A percentile compares a stretch with the other conserved stretches of the same genome.
Conservation (phyloP, 2,329 filamentous ascomycete species). For the Incumbomyces delicatus region DNA sequence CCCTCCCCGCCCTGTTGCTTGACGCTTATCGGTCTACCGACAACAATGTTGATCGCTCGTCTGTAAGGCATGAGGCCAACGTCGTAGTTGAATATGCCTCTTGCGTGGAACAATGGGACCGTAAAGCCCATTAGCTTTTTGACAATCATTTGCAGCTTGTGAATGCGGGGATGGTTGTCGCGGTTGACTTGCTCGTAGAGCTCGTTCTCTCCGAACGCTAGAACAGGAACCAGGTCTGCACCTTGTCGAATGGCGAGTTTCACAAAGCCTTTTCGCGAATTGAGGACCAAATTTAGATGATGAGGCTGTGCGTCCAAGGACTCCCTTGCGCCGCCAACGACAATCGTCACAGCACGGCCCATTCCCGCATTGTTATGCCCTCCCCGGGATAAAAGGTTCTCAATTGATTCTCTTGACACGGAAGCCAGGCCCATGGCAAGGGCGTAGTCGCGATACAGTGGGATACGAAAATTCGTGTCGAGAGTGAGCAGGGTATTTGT, state of each 20-base stretch:
- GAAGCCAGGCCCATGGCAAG: slow-evolving; percentile 77
- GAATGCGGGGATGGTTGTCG: slow-evolving; percentile 65
- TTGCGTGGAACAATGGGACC: slow-evolving; percentile 76
- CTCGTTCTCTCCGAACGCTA: slow-evolving; percentile 92
- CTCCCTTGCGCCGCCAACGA: slow-evolving; percentile 84
- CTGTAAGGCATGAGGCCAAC: slow-evolving; percentile 93
- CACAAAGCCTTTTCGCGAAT: slow-evolving; percentile 80
- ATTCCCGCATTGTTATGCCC: slow-evolving; percentile 70
- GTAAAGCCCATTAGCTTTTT: slow-evolving; percentile 89
- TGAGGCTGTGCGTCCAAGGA: slow-evolving; percentile 80
- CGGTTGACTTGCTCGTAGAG: slow-evolving; percentile 83
- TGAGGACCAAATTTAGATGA: slow-evolving; percentile 65
- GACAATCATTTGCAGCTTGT: slow-evolving; percentile 70
- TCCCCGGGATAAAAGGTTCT: slow-evolving; percentile 74
- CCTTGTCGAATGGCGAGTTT: slow-evolving; percentile 86
- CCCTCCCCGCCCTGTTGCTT: slow-evolving; percentile 42
- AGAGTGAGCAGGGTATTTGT: slow-evolving; percentile 88
- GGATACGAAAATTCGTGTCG: slow-evolving; percentile 91
- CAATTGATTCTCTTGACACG: slow-evolving; percentile 84
- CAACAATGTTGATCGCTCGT: slow-evolving; percentile 75
- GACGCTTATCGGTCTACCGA: slow-evolving; percentile 71
- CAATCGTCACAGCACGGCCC: slow-evolving; percentile 93
- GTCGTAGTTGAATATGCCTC: slow-evolving; percentile 95
- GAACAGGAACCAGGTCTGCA: slow-evolving; percentile 85
- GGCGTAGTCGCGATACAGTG: slow-evolving; percentile 90